These are phyloP conservation scores for Tricladium varicosporioides DNA, from an alignment of 2,329 filamentous ascomycete genomes.

Conservation along the genomic window DNA sequence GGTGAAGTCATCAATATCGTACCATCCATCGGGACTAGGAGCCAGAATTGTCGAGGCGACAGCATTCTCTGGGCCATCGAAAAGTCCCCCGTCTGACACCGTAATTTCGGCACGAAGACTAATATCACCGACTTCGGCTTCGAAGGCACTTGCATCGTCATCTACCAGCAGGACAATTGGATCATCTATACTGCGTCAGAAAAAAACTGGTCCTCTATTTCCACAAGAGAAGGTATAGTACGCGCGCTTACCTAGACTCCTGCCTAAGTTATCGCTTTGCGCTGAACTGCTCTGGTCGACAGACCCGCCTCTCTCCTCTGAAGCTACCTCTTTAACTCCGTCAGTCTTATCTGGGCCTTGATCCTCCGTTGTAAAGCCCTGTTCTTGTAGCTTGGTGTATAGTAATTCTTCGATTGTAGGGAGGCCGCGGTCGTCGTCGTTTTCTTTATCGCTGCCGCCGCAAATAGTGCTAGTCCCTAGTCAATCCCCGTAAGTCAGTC, in stretches of 20 bases:
- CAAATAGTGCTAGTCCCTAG: slow-evolving; percentile 6
- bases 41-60: background rate
- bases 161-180: slow-evolving; percentile 13
- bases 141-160: slow-evolving; percentile 5
- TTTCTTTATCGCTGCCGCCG: no score
- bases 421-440: slow-evolving; percentile 12
- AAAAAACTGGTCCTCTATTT: slow-evolving; percentile 13
- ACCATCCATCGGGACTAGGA: no score
- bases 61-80: slow-evolving; percentile 3
- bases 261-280: slow-evolving; percentile 13
- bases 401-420: slow-evolving; percentile 19
- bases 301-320: slow-evolving; percentile 10
- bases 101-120: slow-evolving; percentile 7
- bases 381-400: slow-evolving; percentile 13
- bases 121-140: slow-evolving; percentile 12
- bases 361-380: slow-evolving; percentile 16
- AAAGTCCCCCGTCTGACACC: slow-evolving; percentile 2
- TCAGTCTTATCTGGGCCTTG: slow-evolving; percentile 4
- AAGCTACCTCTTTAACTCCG: slow-evolving; percentile 12
- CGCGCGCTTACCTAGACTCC: slow-evolving; percentile 13
- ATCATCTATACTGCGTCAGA: slow-evolving; percentile 19
- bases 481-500: slow-evolving; percentile 6
- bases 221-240: slow-evolving; percentile 12
- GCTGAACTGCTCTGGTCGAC: slow-evolving; percentile 11
- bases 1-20: no score